Evolutionary conservation across 2,329 filamentous ascomycete genomes (phyloP).

Genomic region (Dothiorella sarmentorum): DNA sequence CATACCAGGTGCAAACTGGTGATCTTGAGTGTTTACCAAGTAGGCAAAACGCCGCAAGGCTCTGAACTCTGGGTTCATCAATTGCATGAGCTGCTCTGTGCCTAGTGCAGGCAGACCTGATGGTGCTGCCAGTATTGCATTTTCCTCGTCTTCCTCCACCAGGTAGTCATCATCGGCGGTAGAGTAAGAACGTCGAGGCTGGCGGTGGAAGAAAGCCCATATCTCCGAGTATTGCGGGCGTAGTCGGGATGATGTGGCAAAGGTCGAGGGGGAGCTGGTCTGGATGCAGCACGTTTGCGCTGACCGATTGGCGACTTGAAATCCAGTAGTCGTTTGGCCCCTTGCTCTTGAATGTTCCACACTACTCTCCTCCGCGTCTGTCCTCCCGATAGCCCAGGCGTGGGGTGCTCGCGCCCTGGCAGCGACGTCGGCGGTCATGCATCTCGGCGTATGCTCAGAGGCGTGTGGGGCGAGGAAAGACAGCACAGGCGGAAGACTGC

Average conservation of each 20-base stretch:
- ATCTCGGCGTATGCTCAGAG: constrained; percentile 23
- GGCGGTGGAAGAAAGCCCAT: background rate
- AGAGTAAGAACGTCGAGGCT: background rate
- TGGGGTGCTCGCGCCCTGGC: background rate
- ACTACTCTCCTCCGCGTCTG: background rate
- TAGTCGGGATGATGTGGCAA: background rate
- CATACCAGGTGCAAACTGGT: background rate
- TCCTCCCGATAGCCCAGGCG: background rate
- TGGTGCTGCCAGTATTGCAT: background rate
- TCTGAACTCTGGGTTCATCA: constrained; percentile 1
- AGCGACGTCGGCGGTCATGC: constrained; percentile 7
- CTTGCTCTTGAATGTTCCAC: background rate
- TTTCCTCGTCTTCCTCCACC: constrained; percentile 10
- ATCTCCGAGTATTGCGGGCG: background rate
- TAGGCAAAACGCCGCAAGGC: background rate
- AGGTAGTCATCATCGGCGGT: constrained; percentile 1
- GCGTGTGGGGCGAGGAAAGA: constrained; percentile 40
- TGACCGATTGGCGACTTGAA: background rate
- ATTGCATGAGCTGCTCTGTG: background rate
- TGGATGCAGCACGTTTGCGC: background rate
- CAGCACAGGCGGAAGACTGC: constrained; percentile 27
- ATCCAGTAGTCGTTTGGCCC: background rate
- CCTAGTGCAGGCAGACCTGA: background rate
- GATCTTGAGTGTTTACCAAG: background rate
- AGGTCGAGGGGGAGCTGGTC: background rate